Conservation (phyloP, 1,284 basidiomycete genomes). For the Pholiota adiposa region DNA sequence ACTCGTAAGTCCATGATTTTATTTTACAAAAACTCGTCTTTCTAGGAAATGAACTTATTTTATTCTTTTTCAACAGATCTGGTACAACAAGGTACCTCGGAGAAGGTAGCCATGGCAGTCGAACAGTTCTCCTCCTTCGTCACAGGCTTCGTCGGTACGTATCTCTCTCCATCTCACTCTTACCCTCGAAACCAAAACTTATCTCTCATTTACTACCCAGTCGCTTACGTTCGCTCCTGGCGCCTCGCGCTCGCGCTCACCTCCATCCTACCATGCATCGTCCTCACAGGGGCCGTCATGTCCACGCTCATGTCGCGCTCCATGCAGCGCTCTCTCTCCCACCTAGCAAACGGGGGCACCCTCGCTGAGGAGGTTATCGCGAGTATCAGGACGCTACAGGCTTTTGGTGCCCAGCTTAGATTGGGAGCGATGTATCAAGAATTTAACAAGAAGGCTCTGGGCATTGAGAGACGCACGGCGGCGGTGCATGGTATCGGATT, state of each 20-base stretch:
- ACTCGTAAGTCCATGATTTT: constrained; percentile 64
- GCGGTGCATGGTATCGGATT: constrained; percentile 63
- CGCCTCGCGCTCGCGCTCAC: constrained; percentile 86
- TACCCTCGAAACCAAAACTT: no score
- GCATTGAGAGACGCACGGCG: not conserved
- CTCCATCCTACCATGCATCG: constrained; percentile 89
- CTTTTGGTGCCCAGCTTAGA: constrained; percentile 85
- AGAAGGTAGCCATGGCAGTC: constrained; percentile 79
- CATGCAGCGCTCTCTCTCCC: constrained; percentile 75
- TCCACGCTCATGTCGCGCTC: constrained; percentile 75
- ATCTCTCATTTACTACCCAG: constrained; percentile 13
- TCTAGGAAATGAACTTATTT: not conserved
- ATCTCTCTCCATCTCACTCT: not conserved
- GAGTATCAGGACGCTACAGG: constrained; percentile 89
- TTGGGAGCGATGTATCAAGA: constrained; percentile 74
- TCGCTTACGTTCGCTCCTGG: constrained; percentile 79
- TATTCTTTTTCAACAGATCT: constrained; percentile 57
- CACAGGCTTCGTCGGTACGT: constrained; percentile 67
- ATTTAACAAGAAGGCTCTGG: constrained; percentile 63
- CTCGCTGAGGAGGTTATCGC: constrained; percentile 95
- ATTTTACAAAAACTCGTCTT: no score
- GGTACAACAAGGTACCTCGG: constrained; percentile 87
- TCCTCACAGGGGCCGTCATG: constrained; percentile 78
- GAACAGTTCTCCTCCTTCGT: constrained; percentile 71
- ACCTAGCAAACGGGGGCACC: constrained; percentile 83